phyloP scores from a whole-genome alignment of 2,329 filamentous ascomycete species.

The Exophiala viscosa region DNA sequence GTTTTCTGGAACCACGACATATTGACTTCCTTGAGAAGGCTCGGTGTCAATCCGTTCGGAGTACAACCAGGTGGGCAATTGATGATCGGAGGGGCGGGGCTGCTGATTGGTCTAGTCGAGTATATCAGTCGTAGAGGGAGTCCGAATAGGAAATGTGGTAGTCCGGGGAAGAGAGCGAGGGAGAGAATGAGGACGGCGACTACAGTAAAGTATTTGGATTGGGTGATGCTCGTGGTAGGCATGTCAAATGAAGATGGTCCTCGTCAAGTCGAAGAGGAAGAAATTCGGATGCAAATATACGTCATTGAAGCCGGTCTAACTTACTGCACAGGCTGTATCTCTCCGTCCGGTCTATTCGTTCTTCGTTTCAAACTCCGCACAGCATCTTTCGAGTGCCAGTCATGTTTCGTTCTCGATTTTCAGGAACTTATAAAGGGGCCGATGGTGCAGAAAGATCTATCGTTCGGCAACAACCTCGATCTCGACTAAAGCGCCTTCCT shows the following conservation, averaged over 20 bases:
- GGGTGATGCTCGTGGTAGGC: slow-evolving; percentile 21
- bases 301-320: neutral
- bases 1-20: slow-evolving; percentile 76
- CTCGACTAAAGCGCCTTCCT: slow-evolving; percentile 11
- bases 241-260: slow-evolving; percentile 13
- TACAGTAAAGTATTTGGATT: slow-evolving; percentile 20
- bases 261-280: neutral
- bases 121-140: slow-evolving; percentile 16
- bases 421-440: neutral
- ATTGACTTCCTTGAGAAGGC: slow-evolving; percentile 7
- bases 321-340: too few species aligned
- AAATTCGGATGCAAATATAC: neutral
- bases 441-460: neutral
- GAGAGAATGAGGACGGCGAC: slow-evolving; percentile 19
- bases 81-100: neutral
- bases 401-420: too few species aligned
- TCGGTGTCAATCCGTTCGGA: neutral
- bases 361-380: too few species aligned
- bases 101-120: neutral
- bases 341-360: too few species aligned
- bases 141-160: slow-evolving; percentile 24
- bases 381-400: too few species aligned
- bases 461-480: slow-evolving; percentile 12
- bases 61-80: slow-evolving; percentile 15
- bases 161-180: slow-evolving; percentile 24